Base-by-base conservation (phyloP, 345 rosid species). In the Corchorus olitorius region DNA sequence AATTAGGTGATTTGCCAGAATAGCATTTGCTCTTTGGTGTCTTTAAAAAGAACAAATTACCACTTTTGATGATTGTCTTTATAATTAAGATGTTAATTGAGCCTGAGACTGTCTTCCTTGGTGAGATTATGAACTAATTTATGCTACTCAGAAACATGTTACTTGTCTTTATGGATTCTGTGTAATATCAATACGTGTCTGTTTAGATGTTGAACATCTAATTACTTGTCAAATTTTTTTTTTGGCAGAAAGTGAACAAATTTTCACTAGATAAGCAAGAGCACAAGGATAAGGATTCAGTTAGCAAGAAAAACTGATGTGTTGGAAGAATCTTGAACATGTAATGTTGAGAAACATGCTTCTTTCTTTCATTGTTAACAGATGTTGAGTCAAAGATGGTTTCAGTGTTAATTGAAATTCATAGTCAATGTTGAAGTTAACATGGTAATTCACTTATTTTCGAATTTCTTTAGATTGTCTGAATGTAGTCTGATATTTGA, bases 181-280 rank as follows among this genome's bases (percentile, higher is more conserved):
- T 39, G 34, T 20, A 15, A 27, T 9, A 19, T 11, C n/a, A n/a
- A n/a, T n/a, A n/a, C n/a, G 12, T 10, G 53, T 45, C 10, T 43
- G 1, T 14, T 19, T 66, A 45, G 22, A 17, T 20, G n/a, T 2
- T 1, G 10, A 6, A n/a, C 16, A 27, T 48, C 45, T 2, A n/a
- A 13, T 16, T 48, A 6, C 65, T 50, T 43, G 14, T 20, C 62
- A 49, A 53, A 67, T 12, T 64, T 61, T 35, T 5, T 73, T 64
- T 8, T 27, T 27, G 27, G 19, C 89, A 92, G 95, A 89, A 90
- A 78, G 95, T 92, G 82, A 88, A 85, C 83, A 90, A 84, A 68
- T 92, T 94, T 79, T 82, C 86, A 1, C 73, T 92, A 70, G 89
- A 85, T 50, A 78, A 87, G 35, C 85, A 83, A 74, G 83, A 80